Evolutionary conservation across 345 rosid species (phyloP).

Genomic region (Euphorbia lathyris): DNA sequence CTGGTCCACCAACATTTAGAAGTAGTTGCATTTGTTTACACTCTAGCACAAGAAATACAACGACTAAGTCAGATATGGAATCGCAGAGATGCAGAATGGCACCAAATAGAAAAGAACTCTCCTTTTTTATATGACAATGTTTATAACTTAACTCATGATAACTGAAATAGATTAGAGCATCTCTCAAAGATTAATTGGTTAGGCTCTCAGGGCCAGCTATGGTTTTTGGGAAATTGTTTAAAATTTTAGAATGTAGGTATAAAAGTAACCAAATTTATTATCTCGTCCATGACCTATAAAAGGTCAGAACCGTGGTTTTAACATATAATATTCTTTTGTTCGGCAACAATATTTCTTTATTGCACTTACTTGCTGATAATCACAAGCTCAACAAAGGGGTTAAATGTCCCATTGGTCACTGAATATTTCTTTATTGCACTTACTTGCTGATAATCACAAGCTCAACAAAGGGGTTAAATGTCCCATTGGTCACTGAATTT

Average conservation of each 20-base stretch:
- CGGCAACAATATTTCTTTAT: neutral
- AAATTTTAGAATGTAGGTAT: no score
- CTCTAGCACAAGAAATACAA: constrained; percentile 33
- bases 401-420: no score
- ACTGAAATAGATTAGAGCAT: neutral
- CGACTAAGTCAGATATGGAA: constrained; percentile 8
- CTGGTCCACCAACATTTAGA: constrained; percentile 79
- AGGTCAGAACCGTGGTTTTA: no score
- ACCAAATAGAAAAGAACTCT: neutral
- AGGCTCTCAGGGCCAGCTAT: no score
- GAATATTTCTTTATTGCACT: neutral
- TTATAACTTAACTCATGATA: neutral
- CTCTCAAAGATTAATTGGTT: no score
- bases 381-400: neutral
- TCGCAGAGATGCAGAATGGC: neutral
- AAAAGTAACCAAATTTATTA: no score
- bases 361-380: neutral
- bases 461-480: no score
- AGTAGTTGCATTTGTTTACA: constrained; percentile 61
- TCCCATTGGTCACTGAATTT: no score
- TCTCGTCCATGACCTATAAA: no score
- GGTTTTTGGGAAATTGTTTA: no score
- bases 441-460: neutral
- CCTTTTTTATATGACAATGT: neutral
- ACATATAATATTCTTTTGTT: neutral